Evolutionary conservation across 2,329 filamentous ascomycete species (phyloP).

Genomic region (Dactylellina leptospora): DNA sequence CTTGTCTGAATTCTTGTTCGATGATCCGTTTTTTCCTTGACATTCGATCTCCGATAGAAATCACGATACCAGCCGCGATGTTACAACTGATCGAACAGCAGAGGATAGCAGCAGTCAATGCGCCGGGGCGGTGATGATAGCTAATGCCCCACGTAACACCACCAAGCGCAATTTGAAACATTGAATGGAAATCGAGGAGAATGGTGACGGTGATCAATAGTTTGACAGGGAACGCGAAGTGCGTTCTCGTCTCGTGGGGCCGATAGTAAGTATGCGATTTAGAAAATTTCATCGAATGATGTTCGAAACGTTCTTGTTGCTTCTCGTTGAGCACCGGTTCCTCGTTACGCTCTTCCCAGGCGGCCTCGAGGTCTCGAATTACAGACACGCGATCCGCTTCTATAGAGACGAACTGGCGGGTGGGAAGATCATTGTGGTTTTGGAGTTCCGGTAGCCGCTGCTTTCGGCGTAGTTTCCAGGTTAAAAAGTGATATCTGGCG

Average conservation of each 20-base stretch:
- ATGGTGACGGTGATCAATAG: constrained; percentile 80
- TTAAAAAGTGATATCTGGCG: constrained; percentile 74
- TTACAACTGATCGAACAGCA: constrained; percentile 81
- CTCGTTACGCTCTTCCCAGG: constrained; percentile 60
- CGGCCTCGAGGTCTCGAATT: constrained; percentile 26
- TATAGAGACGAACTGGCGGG: constrained; percentile 60
- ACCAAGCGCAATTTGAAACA: constrained; percentile 81
- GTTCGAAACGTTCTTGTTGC: constrained; percentile 75
- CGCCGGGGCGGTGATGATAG: constrained; percentile 73
- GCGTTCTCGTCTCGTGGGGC: constrained; percentile 83
- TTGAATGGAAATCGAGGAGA: constrained; percentile 79
- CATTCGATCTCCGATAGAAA: constrained; percentile 76
- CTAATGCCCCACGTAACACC: constrained; percentile 80
- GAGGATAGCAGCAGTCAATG: constrained; percentile 81
- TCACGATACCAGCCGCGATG: constrained; percentile 77
- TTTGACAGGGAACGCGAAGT: constrained; percentile 78
- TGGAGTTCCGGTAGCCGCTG: constrained; percentile 70
- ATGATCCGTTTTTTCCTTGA: constrained; percentile 87
- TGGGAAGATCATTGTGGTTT: constrained; percentile 75
- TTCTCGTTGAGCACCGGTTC: constrained; percentile 71
- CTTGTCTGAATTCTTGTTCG: constrained; percentile 77
- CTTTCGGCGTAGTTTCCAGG: constrained; percentile 72
- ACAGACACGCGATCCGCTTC: constrained; percentile 62
- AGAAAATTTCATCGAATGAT: constrained; percentile 81
- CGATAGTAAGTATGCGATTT: constrained; percentile 90